Percentiles rank a stretch among this genome's conserved stretches.
These are phyloP conservation scores for Phialophora macrospora DNA, from an alignment of 2,329 filamentous ascomycete species.

Conservation along the genomic window DNA sequence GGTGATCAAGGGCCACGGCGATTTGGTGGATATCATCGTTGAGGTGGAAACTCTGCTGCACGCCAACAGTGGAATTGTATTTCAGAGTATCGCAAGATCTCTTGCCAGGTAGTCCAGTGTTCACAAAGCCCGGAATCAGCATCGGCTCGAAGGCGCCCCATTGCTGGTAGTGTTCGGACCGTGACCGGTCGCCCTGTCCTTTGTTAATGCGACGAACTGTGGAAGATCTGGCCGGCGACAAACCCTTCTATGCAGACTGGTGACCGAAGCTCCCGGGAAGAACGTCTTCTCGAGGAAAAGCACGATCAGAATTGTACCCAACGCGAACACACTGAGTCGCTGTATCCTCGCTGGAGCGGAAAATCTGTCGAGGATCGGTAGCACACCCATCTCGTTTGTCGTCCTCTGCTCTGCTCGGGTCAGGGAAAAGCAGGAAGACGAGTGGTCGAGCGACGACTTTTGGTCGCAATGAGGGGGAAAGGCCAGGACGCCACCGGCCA, in stretches of 20 bases:
- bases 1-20: constrained; percentile 28
- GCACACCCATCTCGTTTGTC: constrained; percentile 26
- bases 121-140: constrained; percentile 31
- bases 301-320: constrained; percentile 25
- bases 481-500: constrained; percentile 7
- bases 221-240: neutral
- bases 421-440: constrained; percentile 15
- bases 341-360: constrained; percentile 33
- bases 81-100: constrained; percentile 33
- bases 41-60: constrained; percentile 40
- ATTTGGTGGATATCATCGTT: constrained; percentile 38
- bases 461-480: constrained; percentile 6
- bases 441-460: neutral
- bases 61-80: constrained; percentile 33
- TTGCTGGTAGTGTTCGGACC: constrained; percentile 33
- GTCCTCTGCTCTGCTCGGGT: constrained; percentile 13
- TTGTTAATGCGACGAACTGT: constrained; percentile 8
- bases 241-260: constrained; percentile 21
- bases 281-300: constrained; percentile 31
- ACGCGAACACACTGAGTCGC: constrained; percentile 27
- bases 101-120: constrained; percentile 34
- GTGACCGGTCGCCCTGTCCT: constrained; percentile 23
- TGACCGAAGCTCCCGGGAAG: constrained; percentile 22
- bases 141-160: constrained; percentile 35
- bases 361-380: constrained; percentile 28